A percentile compares a stretch with the other conserved stretches of the same genome.
These are phyloP conservation scores for Apophysomyces ossiformis DNA, from an alignment of 371 early-diverging fungal genomes.

Conservation along the genomic window DNA sequence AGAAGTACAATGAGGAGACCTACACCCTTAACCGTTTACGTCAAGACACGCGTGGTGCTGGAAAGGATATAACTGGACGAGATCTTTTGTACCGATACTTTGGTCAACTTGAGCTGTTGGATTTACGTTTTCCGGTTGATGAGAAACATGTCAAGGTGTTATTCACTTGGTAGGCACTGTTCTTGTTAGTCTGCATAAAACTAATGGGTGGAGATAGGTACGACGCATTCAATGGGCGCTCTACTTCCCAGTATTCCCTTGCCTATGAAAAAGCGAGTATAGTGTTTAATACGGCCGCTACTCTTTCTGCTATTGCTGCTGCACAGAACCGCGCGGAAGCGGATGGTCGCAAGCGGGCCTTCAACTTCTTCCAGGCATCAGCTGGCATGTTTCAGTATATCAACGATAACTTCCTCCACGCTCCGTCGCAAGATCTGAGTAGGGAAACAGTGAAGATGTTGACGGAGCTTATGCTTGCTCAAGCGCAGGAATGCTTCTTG, in stretches of 20 bases:
- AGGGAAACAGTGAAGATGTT: conserved; percentile 87
- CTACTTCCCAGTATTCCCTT: conserved; percentile 78
- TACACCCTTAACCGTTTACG: conserved; percentile 86
- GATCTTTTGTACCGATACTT: conserved; percentile 95
- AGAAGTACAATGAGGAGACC: conserved; percentile 84
- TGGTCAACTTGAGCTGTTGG: conserved; percentile 94
- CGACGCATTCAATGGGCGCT: conserved; percentile 76
- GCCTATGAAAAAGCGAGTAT: conserved; percentile 97
- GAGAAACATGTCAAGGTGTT: conserved; percentile 86
- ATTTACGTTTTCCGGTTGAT: conserved; percentile 90
- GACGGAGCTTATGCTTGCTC: conserved; percentile 86
- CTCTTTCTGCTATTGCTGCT: conserved; percentile 73
- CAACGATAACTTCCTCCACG: conserved; percentile 96
- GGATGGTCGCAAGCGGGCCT: conserved; percentile 79
- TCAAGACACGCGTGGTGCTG: conserved; percentile 95
- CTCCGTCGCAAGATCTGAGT: conserved; percentile 91
- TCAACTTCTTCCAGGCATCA: conserved; percentile 89
- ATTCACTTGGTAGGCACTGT: conserved; percentile 82
- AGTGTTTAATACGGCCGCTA: conserved; percentile 92
- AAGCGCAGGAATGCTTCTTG: conserved; percentile 94
- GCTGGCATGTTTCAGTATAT: conserved; percentile 94
- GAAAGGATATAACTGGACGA: conserved; percentile 87
- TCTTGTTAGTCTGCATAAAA: neutral
- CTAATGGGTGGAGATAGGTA: conserved; percentile 57
- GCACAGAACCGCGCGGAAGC: conserved; percentile 76